phyloP scores from a whole-genome alignment of 179 eudicot species.

The Corrigiola litoralis region DNA sequence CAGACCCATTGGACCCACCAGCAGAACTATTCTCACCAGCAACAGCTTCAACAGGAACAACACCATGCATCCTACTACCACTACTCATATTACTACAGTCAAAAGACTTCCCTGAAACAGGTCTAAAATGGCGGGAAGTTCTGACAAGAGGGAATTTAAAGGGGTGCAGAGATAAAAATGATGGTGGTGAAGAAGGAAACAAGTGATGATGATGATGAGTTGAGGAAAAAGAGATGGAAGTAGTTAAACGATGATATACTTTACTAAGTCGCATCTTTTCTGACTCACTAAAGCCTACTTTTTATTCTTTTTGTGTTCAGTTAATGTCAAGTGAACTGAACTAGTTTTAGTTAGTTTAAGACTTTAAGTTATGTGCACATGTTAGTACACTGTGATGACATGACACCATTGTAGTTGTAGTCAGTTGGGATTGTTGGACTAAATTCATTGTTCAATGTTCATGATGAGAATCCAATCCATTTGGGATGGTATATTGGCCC shows the following conservation, averaged over 20 bases:
- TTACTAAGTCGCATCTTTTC: constrained; percentile 44
- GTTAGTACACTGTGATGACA: too few relatives aligned
- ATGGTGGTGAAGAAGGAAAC: constrained; percentile 16
- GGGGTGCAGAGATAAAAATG: constrained; percentile 20
- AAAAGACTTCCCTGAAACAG: constrained; percentile 8
- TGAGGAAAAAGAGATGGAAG: constrained; percentile 30
- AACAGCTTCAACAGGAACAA: constrained; percentile 41
- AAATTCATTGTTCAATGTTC: neutral
- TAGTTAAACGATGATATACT: constrained; percentile 45
- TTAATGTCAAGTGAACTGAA: too few relatives aligned
- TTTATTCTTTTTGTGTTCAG: neutral
- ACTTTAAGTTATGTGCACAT: neutral
- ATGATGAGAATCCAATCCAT: neutral
- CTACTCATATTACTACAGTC: constrained; percentile 4
- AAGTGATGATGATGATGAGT: constrained; percentile 7
- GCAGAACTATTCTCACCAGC: constrained; percentile 27
- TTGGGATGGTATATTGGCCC: too few relatives aligned
- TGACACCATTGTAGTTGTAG: neutral
- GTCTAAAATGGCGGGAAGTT: constrained; percentile 3
- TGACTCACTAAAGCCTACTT: neutral
- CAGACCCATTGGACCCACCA: constrained; percentile 30
- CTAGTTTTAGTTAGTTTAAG: too few relatives aligned
- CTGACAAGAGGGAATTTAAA: constrained; percentile 19
- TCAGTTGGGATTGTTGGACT: neutral
- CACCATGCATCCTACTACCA: constrained; percentile 30